These are phyloP conservation scores for Oryza punctata DNA, from an alignment of 176 grass and related monocot species.

Conservation along the genomic window DNA sequence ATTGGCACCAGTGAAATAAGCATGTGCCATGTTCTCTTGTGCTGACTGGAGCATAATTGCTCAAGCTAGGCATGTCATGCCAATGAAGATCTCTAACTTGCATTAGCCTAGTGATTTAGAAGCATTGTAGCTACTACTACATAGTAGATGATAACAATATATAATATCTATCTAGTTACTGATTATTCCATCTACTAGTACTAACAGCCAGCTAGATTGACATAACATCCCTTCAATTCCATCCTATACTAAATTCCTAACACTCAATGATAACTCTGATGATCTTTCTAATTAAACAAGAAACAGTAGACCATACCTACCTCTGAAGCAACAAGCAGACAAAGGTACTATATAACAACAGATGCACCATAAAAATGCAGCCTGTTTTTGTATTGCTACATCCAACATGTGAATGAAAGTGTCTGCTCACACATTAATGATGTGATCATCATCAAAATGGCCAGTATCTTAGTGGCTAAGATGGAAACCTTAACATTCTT, in stretches of 20 bases:
- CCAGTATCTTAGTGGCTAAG: conserved; percentile 17
- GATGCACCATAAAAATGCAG: neutral
- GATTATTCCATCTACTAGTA: neutral
- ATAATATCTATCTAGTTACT: neutral
- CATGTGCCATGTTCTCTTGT: conserved; percentile 45
- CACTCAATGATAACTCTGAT: conserved; percentile 8
- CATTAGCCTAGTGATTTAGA: conserved; percentile 8
- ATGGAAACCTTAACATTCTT: conserved; percentile 2
- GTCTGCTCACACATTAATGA: neutral
- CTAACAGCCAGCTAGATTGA: conserved; percentile 1
- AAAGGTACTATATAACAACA: neutral
- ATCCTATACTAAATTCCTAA: neutral
- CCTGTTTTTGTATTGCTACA: neutral
- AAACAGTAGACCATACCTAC: neutral
- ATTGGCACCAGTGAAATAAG: conserved; percentile 23
- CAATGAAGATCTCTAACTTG: neutral
- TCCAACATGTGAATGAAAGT: neutral
- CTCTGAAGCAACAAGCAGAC: neutral
- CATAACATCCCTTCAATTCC: conserved; percentile 16
- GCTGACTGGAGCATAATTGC: conserved; percentile 32
- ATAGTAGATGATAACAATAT: conserved; percentile 5
- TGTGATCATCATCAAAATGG: neutral
- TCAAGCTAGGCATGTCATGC: neutral
- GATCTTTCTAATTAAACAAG: neutral
- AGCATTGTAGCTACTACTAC: conserved; percentile 5